Percentiles rank a stretch among this genome's conserved stretches.
Evolutionary conservation across 2,329 filamentous ascomycete species (phyloP).

Genomic region (Botrytis medusae): DNA sequence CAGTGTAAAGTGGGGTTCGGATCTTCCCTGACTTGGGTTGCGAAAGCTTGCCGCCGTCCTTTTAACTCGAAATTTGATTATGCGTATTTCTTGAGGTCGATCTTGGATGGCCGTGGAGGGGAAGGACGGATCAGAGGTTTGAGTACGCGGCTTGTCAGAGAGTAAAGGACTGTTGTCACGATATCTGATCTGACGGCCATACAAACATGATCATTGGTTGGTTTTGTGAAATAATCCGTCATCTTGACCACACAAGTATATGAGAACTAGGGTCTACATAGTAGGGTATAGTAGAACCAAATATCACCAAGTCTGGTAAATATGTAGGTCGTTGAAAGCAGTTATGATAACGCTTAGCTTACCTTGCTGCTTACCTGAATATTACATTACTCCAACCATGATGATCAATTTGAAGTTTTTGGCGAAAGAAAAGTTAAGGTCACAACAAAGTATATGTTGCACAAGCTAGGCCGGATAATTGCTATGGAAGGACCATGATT

Average conservation of each 20-base stretch:
- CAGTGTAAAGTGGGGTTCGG: constrained; percentile 16
- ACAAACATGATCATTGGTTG: constrained; percentile 6
- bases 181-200: constrained; percentile 1
- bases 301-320: constrained; percentile 13
- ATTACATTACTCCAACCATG: not conserved
- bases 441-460: not conserved
- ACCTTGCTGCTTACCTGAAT: not conserved
- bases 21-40: constrained; percentile 9
- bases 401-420: not conserved
- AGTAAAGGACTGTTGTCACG: not conserved
- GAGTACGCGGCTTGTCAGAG: not conserved
- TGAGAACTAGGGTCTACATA: not conserved
- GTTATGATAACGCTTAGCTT: not conserved
- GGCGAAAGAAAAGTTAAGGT: not conserved
- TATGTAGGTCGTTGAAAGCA: constrained; percentile 14
- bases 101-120: not conserved
- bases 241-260: not conserved
- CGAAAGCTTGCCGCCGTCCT: constrained; percentile 17
- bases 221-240: constrained; percentile 4
- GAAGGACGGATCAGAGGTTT: not conserved
- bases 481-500: constrained; percentile 7
- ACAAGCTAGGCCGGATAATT: constrained; percentile 16
- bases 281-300: constrained; percentile 5
- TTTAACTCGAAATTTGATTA: not conserved
- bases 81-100: not conserved